Evolutionary conservation across 2,329 filamentous ascomycete genomes (phyloP), one percentile per base, ranked within the genome.

Genomic region (Leptographium lundbergii): DNA sequence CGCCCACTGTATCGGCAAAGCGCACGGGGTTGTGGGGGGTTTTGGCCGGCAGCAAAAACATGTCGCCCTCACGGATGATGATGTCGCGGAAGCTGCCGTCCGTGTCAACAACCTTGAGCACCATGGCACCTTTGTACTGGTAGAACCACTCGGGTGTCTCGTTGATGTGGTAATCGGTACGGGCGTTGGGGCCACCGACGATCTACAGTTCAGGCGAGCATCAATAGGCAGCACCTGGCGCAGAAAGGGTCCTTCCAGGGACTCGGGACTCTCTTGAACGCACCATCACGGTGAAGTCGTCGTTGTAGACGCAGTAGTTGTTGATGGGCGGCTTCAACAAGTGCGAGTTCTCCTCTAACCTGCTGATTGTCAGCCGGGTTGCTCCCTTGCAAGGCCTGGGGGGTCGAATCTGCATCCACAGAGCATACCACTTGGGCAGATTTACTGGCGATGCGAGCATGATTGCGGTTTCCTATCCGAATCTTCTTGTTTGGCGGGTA

Each of bases 141-240:
- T 94, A 97, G 83, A 97, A 99, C 86, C 91, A 97, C 73, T 97
- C 94, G 14, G 94, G 85, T 0, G 92, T 97, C 67, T 85, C 78
- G 79, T 97, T 97, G 81, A 97, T 92, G 80, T 97, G 94, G 78
- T 96, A 99, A 78, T 97, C 94, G 59, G 91, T 96, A 64, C 94
- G 85, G 62, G 89, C 89, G 73, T 97, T 97, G 68, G 94, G 94
- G 14, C 94, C 94, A 70, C 94, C 94, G 63, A 99, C 91, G 67
- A 71, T 69, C 69, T 70, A 53, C 7, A 34, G 22, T 5, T 6
- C 5, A 52, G 17, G 19, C 42, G 42, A 19, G 17, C 11, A 34
- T 17, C 34, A 57, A 29, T 25, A 50, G 42, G 14, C 42, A 19
- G 42, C 19, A 45, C 19, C n/a, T 1, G 13, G 25, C 24, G 6